These are phyloP conservation scores for Aspergillus neoniger DNA, from an alignment of 2,329 filamentous ascomycete genomes.

Conservation along the genomic window DNA sequence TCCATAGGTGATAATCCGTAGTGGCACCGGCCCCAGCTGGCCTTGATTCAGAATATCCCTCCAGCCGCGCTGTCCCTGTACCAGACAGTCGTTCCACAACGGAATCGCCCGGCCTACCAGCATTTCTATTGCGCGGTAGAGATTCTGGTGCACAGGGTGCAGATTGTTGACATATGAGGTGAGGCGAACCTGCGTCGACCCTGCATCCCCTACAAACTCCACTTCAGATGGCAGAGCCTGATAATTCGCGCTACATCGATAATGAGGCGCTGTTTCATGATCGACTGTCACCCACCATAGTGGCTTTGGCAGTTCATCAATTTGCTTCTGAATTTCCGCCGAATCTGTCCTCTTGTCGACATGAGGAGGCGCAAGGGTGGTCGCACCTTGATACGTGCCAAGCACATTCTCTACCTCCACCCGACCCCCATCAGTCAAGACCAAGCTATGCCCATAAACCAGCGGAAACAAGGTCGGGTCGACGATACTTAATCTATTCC, in stretches of 20 bases:
- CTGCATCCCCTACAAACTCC: neutral
- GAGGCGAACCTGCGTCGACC: neutral
- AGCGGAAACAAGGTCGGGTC: neutral
- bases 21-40: slow-evolving; percentile 1
- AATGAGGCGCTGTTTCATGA: neutral
- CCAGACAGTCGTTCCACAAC: neutral
- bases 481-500: neutral
- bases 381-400: neutral
- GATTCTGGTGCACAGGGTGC: neutral
- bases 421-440: neutral
- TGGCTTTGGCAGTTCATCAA: neutral
- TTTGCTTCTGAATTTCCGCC: neutral
- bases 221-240: neutral
- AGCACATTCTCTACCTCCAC: neutral
- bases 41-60: neutral
- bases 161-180: slow-evolving; percentile 5
- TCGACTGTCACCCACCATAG: rapidly evolving
- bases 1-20: neutral
- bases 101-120: neutral
- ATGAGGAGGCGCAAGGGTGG: neutral
- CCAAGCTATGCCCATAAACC: neutral
- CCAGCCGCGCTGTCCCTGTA: neutral
- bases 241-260: slow-evolving; percentile 1
- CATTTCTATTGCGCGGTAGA: neutral
- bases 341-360: neutral